Evolutionary conservation across 2,329 filamentous ascomycete species (phyloP).

Genomic region (Endoconidiophora laricicola): DNA sequence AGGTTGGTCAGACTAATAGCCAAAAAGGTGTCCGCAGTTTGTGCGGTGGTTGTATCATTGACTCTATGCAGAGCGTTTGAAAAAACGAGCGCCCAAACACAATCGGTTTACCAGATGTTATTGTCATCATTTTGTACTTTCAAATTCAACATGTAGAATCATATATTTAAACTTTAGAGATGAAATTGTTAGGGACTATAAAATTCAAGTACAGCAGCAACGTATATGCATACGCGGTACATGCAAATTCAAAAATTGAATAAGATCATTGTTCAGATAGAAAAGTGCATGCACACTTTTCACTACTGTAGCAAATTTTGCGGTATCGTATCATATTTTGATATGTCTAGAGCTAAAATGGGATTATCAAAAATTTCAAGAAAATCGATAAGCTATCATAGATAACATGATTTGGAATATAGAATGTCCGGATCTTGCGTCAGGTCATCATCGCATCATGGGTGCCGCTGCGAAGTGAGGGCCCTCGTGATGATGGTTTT

Average conservation of each 20-base stretch:
- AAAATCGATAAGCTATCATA: not conserved
- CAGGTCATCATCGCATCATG: constrained; percentile 55
- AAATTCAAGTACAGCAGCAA: too few relatives aligned
- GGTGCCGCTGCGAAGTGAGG: constrained; percentile 32
- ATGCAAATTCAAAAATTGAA: too few relatives aligned
- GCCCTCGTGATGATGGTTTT: constrained; percentile 56
- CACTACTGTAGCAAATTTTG: too few relatives aligned
- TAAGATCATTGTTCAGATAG: too few relatives aligned
- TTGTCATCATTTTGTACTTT: constrained; percentile 9
- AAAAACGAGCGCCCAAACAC: constrained; percentile 9
- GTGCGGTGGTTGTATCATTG: constrained; percentile 1
- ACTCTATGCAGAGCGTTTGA: not conserved
- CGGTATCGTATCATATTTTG: too few relatives aligned
- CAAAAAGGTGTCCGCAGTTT: constrained; percentile 11
- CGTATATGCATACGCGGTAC: too few relatives aligned
- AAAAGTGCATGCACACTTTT: too few relatives aligned
- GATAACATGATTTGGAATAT: not conserved
- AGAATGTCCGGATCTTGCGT: constrained; percentile 40
- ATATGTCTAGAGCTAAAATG: not conserved
- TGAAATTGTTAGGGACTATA: too few relatives aligned
- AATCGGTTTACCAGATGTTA: constrained; percentile 13
- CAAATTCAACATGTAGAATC: not conserved
- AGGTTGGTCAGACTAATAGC: constrained; percentile 5
- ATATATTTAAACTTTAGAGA: too few relatives aligned
- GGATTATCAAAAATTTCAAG: not conserved